Evolutionary conservation across 2,329 filamentous ascomycete species (phyloP), one percentile per base, ranked within the genome.

Genomic region (Aspergillus unguis): DNA sequence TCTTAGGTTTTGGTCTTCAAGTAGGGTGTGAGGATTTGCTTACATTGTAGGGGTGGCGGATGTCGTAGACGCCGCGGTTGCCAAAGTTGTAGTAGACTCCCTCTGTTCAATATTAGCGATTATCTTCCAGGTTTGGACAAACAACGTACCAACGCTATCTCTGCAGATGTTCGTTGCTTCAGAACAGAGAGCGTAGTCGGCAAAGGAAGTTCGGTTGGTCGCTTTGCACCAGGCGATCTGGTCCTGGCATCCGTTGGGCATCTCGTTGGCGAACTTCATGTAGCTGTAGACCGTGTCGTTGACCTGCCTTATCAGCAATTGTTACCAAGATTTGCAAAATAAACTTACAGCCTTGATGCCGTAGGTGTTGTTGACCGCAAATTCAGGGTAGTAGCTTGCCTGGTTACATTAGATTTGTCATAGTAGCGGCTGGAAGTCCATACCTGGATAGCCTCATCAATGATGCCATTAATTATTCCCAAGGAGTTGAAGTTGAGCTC

Each of bases 211-310:
- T 29, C 80, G 80, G 61, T 89, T 85, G 6, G 79, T 82, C 6
- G 79, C 73, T 27, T 76, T 77, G 63, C 90, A 88, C 64, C 82
- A 85, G 2, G 83, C 82, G 44, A 89, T 82, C 69, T 89, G 85
- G 56, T 85, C 72, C 37, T 78, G 71, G 57, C 80, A 82, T 25
- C 80, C 80, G 50, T 68, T 85, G 26, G 85, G 85, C 80, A 80
- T 90, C 68, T 68, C 68, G 49, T 75, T 73, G n/a, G 79, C 78
- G 41, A 82, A 81, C 53, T 79, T 81, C 68, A 80, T 80, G 59
- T 80, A 83, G 51, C 78, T 75, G 65, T 84, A 83, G 4, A 83
- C 76, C 2, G 80, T 82, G 25, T 84, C 78, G 57, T 84, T 84
- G 59, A 82, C 55, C 67, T 71, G 23, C 23, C 32, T 17, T n/a